Conservation (phyloP, 257 asterid species). For the Linderniella brevidens region DNA sequence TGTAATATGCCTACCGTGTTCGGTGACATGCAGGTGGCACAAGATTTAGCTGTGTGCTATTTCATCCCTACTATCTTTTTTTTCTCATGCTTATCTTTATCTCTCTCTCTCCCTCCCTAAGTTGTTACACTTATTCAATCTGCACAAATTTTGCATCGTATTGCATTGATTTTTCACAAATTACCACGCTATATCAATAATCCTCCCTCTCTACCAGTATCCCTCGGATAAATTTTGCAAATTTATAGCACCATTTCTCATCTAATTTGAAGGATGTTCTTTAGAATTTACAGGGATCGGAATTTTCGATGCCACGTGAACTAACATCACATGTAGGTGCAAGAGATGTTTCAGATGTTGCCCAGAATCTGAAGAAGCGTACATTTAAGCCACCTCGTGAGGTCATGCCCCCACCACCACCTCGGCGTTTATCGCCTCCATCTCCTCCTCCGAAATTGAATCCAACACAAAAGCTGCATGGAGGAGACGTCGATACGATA, state of each 20-base stretch:
- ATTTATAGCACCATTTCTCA: neutral
- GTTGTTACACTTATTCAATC: too few species aligned
- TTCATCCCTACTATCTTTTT: slow-evolving; percentile 1
- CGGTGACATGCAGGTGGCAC: slow-evolving; percentile 23
- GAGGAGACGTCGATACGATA: slow-evolving; percentile 13
- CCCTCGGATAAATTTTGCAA: slow-evolving; percentile 20
- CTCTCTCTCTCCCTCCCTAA: too few species aligned
- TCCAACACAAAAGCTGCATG: slow-evolving; percentile 20
- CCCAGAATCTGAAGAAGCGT: slow-evolving; percentile 22
- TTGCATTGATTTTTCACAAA: too few species aligned
- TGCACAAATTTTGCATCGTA: too few species aligned
- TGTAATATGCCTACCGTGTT: slow-evolving; percentile 42
- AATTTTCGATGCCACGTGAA: slow-evolving; percentile 46
- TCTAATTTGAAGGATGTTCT: neutral
- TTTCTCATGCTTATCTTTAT: too few species aligned
- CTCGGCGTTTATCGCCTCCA: slow-evolving; percentile 22
- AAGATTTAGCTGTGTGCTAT: slow-evolving; percentile 30
- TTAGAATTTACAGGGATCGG: slow-evolving; percentile 52
- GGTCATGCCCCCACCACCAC: slow-evolving; percentile 37
- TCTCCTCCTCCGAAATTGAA: slow-evolving; percentile 53
- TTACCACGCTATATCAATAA: too few species aligned
- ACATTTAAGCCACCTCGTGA: slow-evolving; percentile 18
- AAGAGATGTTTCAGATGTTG: slow-evolving; percentile 16
- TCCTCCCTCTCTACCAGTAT: slow-evolving; percentile 8
- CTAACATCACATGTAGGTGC: slow-evolving; percentile 58